Percentiles rank a stretch among this genome's conserved stretches.
phyloP scores from a whole-genome alignment of 139 green algal genomes.

The Pleodorina starrii region DNA sequence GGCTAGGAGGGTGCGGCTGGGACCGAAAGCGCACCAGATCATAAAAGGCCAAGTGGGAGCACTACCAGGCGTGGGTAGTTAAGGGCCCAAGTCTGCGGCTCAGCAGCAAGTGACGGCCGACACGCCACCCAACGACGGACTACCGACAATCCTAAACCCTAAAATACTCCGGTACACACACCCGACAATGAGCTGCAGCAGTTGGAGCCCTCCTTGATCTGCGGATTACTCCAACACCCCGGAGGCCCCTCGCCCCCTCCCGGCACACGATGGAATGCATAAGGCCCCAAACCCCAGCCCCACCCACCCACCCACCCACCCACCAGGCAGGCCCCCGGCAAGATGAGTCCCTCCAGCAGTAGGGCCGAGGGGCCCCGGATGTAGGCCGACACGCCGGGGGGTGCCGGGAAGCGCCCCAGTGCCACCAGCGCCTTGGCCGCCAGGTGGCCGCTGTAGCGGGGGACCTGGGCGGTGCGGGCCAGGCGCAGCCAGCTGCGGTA shows the following conservation, averaged over 20 bases:
- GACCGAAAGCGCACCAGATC: no score
- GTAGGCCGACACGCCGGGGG: background rate
- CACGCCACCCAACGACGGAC: no score
- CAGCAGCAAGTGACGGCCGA: no score
- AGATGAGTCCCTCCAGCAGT: slow-evolving; percentile 13
- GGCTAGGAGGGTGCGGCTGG: no score
- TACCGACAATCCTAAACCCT: no score
- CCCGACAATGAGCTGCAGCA: no score
- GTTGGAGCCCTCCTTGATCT: no score
- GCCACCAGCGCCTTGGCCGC: slow-evolving; percentile 12
- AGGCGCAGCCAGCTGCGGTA: background rate
- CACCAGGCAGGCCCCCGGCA: slow-evolving; percentile 8
- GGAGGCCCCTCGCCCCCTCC: background rate
- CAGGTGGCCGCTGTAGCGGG: slow-evolving; percentile 7
- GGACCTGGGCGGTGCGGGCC: background rate
- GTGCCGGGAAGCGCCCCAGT: background rate
- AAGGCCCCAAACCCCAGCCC: background rate
- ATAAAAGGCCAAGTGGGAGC: no score
- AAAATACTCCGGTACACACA: no score
- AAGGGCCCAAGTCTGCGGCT: no score
- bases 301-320: background rate
- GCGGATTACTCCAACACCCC: no score
- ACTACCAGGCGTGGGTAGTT: no score
- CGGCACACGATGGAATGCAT: background rate
- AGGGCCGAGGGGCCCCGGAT: background rate